These are phyloP conservation scores for Cadophora sp. DNA, from an alignment of 2,329 filamentous ascomycete genomes.

Conservation along the genomic window DNA sequence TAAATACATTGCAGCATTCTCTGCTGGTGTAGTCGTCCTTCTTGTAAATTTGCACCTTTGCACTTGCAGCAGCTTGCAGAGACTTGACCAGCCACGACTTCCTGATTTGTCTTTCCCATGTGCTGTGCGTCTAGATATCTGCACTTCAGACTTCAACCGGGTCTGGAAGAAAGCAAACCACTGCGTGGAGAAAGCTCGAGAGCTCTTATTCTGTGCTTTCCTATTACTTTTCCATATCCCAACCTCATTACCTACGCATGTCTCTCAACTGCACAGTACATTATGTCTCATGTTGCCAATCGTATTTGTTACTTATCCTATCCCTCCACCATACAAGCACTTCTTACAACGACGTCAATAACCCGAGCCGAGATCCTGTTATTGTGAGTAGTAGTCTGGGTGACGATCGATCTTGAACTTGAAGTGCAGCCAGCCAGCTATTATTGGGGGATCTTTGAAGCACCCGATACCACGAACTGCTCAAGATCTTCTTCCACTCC, in stretches of 20 bases:
- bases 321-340: not conserved
- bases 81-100: not conserved
- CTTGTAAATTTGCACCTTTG: not conserved
- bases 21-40: not conserved
- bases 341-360: not conserved
- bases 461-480: not conserved
- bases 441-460: not conserved
- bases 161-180: not conserved
- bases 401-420: conserved; percentile 1
- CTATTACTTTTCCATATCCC: too few species aligned
- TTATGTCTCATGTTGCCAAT: not conserved
- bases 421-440: not conserved
- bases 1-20: not conserved
- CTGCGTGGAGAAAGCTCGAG: too few species aligned
- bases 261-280: not conserved
- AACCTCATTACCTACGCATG: too few species aligned
- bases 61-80: conserved; percentile 15
- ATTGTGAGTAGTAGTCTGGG: not conserved
- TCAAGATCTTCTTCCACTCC: not conserved
- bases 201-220: too few species aligned
- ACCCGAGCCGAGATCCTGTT: not conserved
- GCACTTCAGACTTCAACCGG: conserved; percentile 1
- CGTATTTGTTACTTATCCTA: not conserved
- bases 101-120: conserved; percentile 1
- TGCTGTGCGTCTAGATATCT: not conserved